A percentile compares a stretch with the other conserved stretches of the same genome.
Conservation (phyloP, 2,329 filamentous ascomycete genomes). For the Rutstroemia sp. region DNA sequence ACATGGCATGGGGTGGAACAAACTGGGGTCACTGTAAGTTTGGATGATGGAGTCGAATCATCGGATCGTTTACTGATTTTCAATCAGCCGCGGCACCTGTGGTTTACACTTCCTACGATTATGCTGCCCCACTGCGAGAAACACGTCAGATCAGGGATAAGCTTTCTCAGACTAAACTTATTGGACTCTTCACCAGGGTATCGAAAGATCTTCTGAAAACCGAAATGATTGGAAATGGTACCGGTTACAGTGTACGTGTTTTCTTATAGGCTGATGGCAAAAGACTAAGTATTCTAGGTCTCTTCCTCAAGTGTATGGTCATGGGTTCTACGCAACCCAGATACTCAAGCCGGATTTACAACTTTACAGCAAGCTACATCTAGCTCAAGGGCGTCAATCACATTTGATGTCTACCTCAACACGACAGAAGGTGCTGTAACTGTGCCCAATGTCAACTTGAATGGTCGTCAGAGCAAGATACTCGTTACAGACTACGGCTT, state of each 20-base stretch:
- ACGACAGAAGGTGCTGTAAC: constrained; percentile 39
- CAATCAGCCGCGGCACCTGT: constrained; percentile 36
- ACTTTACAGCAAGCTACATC: constrained; percentile 40
- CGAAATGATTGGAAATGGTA: constrained; percentile 47
- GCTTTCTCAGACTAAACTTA: constrained; percentile 46
- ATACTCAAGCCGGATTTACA: constrained; percentile 41
- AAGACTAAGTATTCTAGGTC: constrained; percentile 15
- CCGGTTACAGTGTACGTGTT: constrained; percentile 34
- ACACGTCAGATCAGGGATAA: constrained; percentile 46
- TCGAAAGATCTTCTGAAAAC: constrained; percentile 44
- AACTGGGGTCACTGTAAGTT: constrained; percentile 44
- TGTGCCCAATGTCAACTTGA: constrained; percentile 40
- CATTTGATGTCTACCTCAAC: constrained; percentile 39
- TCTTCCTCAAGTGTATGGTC: constrained; percentile 37
- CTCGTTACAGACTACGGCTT: constrained; percentile 45
- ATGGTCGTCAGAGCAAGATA: constrained; percentile 46
- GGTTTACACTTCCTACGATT: constrained; percentile 41
- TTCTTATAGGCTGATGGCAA: neutral
- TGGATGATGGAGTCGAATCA: too few relatives aligned
- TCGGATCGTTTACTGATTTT: too few relatives aligned
- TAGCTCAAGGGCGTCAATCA: constrained; percentile 36
- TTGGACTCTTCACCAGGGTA: constrained; percentile 46
- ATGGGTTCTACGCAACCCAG: constrained; percentile 45
- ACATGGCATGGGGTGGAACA: constrained; percentile 48
- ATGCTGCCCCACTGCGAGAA: constrained; percentile 43